A percentile compares a stretch with the other conserved stretches of the same genome.
These are phyloP conservation scores for Cercospora brassicicola DNA, from an alignment of 2,329 filamentous ascomycete genomes.

Conservation along the genomic window DNA sequence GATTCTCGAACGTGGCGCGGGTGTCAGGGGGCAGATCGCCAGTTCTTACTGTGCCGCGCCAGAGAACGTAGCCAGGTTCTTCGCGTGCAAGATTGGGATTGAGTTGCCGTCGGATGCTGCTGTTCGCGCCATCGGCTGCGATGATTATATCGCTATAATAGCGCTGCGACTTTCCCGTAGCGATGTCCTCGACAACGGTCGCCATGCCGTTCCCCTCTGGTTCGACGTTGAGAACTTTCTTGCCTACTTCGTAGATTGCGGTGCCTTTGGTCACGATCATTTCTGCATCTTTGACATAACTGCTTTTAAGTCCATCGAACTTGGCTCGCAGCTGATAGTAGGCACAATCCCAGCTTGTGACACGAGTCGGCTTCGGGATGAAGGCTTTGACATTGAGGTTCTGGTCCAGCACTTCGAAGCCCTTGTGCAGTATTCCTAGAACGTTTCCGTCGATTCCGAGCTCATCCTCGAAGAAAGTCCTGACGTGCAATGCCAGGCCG, in stretches of 20 bases:
- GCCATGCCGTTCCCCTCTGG: conserved; percentile 8
- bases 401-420: conserved; percentile 20
- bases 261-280: conserved; percentile 9
- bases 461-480: conserved; percentile 26
- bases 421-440: conserved; percentile 16
- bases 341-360: conserved; percentile 27
- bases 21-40: conserved; percentile 14
- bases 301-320: conserved; percentile 24
- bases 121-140: conserved; percentile 30
- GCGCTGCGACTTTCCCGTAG: conserved; percentile 7
- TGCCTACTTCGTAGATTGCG: conserved; percentile 16
- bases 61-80: conserved; percentile 29
- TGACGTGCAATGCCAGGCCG: conserved; percentile 19
- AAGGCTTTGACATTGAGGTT: conserved; percentile 17
- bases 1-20: conserved; percentile 16
- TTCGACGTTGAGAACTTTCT: conserved; percentile 17
- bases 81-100: conserved; percentile 20
- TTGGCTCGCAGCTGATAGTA: conserved; percentile 27
- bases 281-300: conserved; percentile 19
- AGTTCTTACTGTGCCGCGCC: conserved; percentile 26
- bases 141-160: conserved; percentile 27
- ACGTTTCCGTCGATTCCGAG: conserved; percentile 19
- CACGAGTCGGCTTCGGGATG: neutral
- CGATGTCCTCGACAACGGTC: conserved; percentile 13
- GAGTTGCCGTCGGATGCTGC: conserved; percentile 21